Percentiles rank a stretch among this genome's conserved stretches.
These are phyloP conservation scores for Phytophthora constricta DNA, from an alignment of 352 stramenopile species.

Conservation along the genomic window DNA sequence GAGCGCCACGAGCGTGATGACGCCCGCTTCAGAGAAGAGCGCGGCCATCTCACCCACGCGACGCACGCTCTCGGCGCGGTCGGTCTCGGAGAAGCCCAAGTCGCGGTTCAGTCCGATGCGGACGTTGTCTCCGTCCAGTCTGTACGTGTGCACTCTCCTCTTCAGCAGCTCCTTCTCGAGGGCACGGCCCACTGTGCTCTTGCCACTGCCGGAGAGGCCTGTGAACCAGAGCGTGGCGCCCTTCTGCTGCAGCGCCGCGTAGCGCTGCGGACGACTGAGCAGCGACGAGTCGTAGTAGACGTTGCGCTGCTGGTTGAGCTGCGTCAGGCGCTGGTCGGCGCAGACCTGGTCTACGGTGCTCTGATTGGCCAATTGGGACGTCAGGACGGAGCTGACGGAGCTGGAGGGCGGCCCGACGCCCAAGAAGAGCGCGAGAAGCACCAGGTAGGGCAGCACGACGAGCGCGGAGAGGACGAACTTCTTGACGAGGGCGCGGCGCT, in stretches of 20 bases:
- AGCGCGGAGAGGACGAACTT: slow-evolving; percentile 59
- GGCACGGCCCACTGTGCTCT: slow-evolving; percentile 97
- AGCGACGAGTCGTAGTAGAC: slow-evolving; percentile 88
- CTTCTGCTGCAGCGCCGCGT: slow-evolving; percentile 92
- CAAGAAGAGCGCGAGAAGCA: slow-evolving; percentile 62
- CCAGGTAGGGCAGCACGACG: slow-evolving; percentile 65
- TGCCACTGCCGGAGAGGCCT: slow-evolving; percentile 96
- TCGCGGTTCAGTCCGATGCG: slow-evolving; percentile 98
- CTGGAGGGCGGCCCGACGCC: slow-evolving; percentile 35
- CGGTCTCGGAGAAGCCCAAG: slow-evolving; percentile 94
- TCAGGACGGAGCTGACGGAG: not conserved
- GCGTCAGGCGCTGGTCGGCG: slow-evolving; percentile 63
- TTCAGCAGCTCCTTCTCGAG: slow-evolving; percentile 96
- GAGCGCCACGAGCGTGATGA: slow-evolving; percentile 98
- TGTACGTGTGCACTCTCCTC: slow-evolving; percentile 96
- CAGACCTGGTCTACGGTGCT: slow-evolving; percentile 53
- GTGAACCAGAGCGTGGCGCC: slow-evolving; percentile 99
- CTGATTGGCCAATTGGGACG: slow-evolving; percentile 33
- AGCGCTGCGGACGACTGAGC: slow-evolving; percentile 64
- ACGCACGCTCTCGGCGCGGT: slow-evolving; percentile 97
- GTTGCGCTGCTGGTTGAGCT: slow-evolving; percentile 78
- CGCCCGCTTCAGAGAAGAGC: slow-evolving; percentile 95
- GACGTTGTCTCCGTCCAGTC: slow-evolving; percentile 98
- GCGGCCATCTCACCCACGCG: slow-evolving; percentile 97
- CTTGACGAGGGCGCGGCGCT: slow-evolving; percentile 56